Evolutionary conservation across 2,329 filamentous ascomycete species (phyloP), one percentile per base, ranked within the genome.

Genomic region (Phaeoacremonium minimum): DNA sequence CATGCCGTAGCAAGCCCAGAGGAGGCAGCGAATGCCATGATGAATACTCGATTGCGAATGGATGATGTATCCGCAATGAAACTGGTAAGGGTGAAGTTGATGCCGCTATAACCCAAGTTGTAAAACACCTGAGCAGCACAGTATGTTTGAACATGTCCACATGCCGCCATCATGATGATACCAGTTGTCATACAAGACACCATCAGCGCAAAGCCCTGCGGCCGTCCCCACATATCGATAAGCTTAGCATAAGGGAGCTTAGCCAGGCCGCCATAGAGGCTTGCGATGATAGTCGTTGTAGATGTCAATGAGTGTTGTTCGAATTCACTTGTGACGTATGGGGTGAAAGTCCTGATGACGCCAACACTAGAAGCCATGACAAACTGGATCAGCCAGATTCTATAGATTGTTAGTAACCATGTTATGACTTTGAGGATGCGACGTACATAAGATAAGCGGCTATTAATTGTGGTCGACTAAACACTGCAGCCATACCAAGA

Each of bases 31-130:
- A 85, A 71, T 2, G 79, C 74, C 14, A 79, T 74, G 47, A 81
- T 73, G 35, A 87, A 66, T 8, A 75, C 77, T 51, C 83, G 73
- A 56, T 84, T 84, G 46, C 75, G 69, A 14, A 87, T 64, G 11
- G 72, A 69, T 4, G 81, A 80, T 1, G 80, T 83, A 46, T 87
- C 83, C 40, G 81, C 76, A 37, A 83, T 75, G 52, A 87, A 80
- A 36, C 87, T 70, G 28, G 61, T 65, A 19, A 66, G 51, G 46
- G 56, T 63, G 52, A 66, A 70, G 45, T 55, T 57, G 31, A 66
- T 52, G 31, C 60, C 28, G 18, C 28, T 35, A 18, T 67, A 65
- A 39, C 83, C 83, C 30, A 83, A 72, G 38, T 71, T 72, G 51
- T 83, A 66, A 69, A 87, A 80, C 2, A 85, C 79, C 46, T 79